These are phyloP conservation scores for Colletotrichum lupini DNA, from an alignment of 2,329 filamentous ascomycete species.

Conservation along the genomic window DNA sequence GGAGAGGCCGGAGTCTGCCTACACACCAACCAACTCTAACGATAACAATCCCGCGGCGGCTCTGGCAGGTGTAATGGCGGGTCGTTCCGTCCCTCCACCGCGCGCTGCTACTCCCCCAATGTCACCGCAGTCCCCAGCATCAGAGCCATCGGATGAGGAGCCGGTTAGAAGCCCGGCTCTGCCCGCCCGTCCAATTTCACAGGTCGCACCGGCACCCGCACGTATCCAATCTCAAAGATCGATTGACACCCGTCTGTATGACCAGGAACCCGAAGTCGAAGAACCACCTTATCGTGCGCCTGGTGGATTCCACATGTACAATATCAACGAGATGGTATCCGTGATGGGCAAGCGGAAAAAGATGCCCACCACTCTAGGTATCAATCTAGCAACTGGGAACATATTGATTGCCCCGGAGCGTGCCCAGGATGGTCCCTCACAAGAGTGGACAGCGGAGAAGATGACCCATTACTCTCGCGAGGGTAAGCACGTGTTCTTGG, in stretches of 20 bases:
- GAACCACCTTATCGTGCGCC: constrained; percentile 52
- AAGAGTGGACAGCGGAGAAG: constrained; percentile 94
- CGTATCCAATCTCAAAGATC: constrained; percentile 39
- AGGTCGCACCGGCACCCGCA: constrained; percentile 29
- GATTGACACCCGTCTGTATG: constrained; percentile 36
- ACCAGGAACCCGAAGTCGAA: constrained; percentile 40
- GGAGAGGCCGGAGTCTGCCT: constrained; percentile 26
- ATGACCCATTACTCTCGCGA: constrained; percentile 98
- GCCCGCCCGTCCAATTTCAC: constrained; percentile 45
- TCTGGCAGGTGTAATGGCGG: constrained; percentile 67
- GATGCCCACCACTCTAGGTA: constrained; percentile 96
- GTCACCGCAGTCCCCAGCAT: constrained; percentile 26
- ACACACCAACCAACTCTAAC: constrained; percentile 39
- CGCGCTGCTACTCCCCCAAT: constrained; percentile 62
- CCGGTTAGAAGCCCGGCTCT: constrained; percentile 50
- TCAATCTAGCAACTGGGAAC: constrained; percentile 87
- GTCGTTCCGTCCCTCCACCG: constrained; percentile 48
- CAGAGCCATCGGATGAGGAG: constrained; percentile 46
- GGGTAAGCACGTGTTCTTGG: constrained; percentile 97
- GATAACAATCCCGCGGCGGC: constrained; percentile 62
- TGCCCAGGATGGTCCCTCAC: constrained; percentile 81
- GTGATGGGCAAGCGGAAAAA: constrained; percentile 97
- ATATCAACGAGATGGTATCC: constrained; percentile 97
- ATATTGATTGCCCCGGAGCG: constrained; percentile 94
- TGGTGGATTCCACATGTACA: constrained; percentile 92